Conservation (phyloP, 2,329 filamentous ascomycete genomes). For the Ceratocystis smalleyi region DNA sequence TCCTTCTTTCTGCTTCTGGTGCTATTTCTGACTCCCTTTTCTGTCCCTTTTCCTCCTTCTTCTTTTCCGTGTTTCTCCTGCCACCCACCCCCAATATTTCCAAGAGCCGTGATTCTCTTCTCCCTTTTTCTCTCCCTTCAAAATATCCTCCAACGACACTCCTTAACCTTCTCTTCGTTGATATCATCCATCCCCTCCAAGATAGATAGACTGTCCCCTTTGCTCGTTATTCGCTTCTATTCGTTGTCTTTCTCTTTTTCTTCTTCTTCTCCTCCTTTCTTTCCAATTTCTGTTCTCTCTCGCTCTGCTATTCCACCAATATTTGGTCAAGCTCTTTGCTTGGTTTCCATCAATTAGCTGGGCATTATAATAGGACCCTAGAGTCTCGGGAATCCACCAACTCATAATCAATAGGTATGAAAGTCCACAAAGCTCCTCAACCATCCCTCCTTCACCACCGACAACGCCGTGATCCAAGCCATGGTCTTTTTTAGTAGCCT, state of each 20-base stretch:
- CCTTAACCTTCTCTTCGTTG: neutral
- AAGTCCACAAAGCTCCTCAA: neutral
- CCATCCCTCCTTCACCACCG: neutral
- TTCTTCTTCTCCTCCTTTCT: no score
- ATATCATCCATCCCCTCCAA: neutral
- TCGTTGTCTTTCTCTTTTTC: neutral
- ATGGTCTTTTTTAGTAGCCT: neutral
- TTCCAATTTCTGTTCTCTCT: no score
- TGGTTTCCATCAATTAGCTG: neutral
- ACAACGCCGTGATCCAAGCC: neutral
- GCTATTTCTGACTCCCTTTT: neutral
- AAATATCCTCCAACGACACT: conserved; percentile 1
- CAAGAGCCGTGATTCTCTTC: conserved; percentile 3
- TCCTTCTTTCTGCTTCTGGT: conserved; percentile 2
- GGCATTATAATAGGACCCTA: neutral
- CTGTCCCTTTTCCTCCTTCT: neutral
- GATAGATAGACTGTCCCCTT: neutral
- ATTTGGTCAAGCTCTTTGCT: neutral
- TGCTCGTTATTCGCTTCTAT: neutral
- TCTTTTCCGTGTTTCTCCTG: conserved; percentile 1
- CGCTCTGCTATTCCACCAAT: neutral
- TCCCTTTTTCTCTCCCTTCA: neutral
- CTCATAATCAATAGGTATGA: conserved; percentile 3
- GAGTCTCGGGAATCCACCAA: neutral
- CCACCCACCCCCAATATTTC: neutral